Evolutionary conservation across 805 yeast species (phyloP).

Genomic region (Barnettozyma siamensis): DNA sequence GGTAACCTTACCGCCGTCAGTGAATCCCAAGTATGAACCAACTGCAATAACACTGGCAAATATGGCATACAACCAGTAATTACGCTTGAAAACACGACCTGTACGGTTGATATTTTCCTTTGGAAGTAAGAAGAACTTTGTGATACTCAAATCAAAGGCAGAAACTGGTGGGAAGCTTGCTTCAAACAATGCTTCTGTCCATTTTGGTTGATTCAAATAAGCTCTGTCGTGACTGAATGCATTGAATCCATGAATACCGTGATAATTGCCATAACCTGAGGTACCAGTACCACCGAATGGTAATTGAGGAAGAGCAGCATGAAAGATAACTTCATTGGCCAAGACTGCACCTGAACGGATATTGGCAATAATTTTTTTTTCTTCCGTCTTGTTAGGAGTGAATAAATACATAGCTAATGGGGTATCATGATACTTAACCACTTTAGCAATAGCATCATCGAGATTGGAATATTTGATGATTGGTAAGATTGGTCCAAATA

Average conservation of each 20-base stretch:
- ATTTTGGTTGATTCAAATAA: slow-evolving; percentile 54
- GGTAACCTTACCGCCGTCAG: neutral
- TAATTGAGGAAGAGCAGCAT: slow-evolving; percentile 57
- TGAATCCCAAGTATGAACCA: slow-evolving; percentile 17
- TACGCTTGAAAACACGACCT: slow-evolving; percentile 26
- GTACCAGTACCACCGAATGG: slow-evolving; percentile 92
- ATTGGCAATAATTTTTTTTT: slow-evolving; percentile 40
- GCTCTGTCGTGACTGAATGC: slow-evolving; percentile 70
- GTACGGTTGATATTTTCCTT: slow-evolving; percentile 32
- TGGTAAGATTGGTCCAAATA: slow-evolving; percentile 86
- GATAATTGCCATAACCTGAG: slow-evolving; percentile 82
- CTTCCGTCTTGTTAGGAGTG: slow-evolving; percentile 41
- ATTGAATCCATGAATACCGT: slow-evolving; percentile 57
- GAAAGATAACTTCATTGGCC: slow-evolving; percentile 68
- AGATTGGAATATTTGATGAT: slow-evolving; percentile 48
- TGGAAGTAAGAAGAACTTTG: slow-evolving; percentile 26
- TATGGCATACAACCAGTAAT: slow-evolving; percentile 11
- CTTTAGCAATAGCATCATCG: slow-evolving; percentile 36
- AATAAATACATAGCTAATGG: slow-evolving; percentile 81
- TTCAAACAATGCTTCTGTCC: slow-evolving; percentile 54
- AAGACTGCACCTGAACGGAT: slow-evolving; percentile 70
- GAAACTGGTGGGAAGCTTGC: slow-evolving; percentile 64
- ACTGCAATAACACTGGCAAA: slow-evolving; percentile 5
- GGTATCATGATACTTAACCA: slow-evolving; percentile 51
- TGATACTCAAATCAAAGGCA: slow-evolving; percentile 26